A percentile compares a stretch with the other conserved stretches of the same genome.
phyloP scores from a whole-genome alignment of 1,284 basidiomycete genomes.

The Earliella scabrosa region DNA sequence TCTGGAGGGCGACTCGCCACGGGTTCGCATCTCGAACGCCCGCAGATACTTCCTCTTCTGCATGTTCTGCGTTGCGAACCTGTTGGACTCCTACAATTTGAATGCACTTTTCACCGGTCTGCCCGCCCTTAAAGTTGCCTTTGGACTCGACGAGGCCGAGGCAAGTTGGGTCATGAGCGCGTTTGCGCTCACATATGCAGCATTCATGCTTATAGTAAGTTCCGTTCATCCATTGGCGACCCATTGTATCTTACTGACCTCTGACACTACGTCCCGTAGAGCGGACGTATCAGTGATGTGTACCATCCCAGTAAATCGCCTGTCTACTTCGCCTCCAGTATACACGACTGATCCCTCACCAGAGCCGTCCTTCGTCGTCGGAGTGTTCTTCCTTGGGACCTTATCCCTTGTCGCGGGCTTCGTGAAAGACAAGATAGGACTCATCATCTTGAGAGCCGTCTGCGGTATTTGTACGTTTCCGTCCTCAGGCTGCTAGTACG shows the following conservation, averaged over 20 bases:
- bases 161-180: constrained; percentile 41
- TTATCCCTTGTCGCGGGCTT: constrained; percentile 38
- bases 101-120: constrained; percentile 38
- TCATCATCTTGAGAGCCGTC: constrained; percentile 39
- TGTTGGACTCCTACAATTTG: constrained; percentile 41
- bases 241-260: no score
- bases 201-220: constrained; percentile 35
- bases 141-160: constrained; percentile 24
- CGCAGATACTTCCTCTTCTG: constrained; percentile 30
- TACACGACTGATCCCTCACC: constrained; percentile 24
- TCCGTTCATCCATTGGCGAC: background rate
- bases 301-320: constrained; percentile 38
- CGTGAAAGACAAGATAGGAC: constrained; percentile 32
- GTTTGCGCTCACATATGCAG: constrained; percentile 43
- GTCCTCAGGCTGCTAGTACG: no score
- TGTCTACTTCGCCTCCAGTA: background rate
- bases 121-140: constrained; percentile 18
- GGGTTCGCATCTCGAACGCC: constrained; percentile 10
- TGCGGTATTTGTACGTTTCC: constrained; percentile 19
- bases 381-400: constrained; percentile 31
- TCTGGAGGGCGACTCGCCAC: no score
- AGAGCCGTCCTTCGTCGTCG: constrained; percentile 31
- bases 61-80: constrained; percentile 40
- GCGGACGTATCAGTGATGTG: constrained; percentile 39
- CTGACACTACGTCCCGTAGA: constrained; percentile 25